Base-by-base conservation (phyloP, 352 stramenopile species). In the Phytopythium sindhum region DNA sequence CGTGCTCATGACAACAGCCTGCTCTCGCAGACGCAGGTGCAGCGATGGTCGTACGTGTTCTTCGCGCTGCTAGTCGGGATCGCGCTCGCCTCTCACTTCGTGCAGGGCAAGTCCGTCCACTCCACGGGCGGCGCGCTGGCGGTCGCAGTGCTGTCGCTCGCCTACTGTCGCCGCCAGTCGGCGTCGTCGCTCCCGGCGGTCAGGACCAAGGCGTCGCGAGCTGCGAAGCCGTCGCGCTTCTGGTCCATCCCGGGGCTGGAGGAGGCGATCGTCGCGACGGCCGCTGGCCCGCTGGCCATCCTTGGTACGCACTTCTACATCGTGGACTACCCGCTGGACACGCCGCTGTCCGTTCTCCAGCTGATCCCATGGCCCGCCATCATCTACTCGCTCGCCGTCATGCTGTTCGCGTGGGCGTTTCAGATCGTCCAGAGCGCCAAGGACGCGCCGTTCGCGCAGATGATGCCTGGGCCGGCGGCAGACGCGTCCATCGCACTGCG, bases 361-460 rank as follows among this genome's bases (percentile, higher is more conserved):
- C 14, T 33, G 15, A 2, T 60, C 8, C 41, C 56, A 41, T 31
- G 39, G 21, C 28, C 56, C 41, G 56, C 41, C 19, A 58, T 74
- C 6, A 14, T 81, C 7, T 94, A 94, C 74, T 69, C 82, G 26
- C 66, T 84, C 54, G 50, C 80, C n/a, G 75, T 91, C 41, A 74
- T 89, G 72, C 62, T 84, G 24, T 89, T 90, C 35, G 66, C 73
- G 26, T 64, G 81, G 60, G 74, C 81, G 24, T 91, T 77, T 69
- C 48, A 89, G 61, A 66, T 94, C 23, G 57, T 87, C 33, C 80
- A 90, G 55, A 92, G 83, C 70, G 82, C 80, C 37, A 72, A 72
- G n/a, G 85, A 94, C 58, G 85, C 79, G 33, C 85, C 85, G 29
- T 90, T 92, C 63, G 74, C 73, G 52, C 75, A 72, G n/a, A 80